A percentile compares a stretch with the other conserved stretches of the same genome.
These are phyloP conservation scores for Termitomyces titanicus DNA, from an alignment of 768 basidiomycete genomes.

Conservation along the genomic window DNA sequence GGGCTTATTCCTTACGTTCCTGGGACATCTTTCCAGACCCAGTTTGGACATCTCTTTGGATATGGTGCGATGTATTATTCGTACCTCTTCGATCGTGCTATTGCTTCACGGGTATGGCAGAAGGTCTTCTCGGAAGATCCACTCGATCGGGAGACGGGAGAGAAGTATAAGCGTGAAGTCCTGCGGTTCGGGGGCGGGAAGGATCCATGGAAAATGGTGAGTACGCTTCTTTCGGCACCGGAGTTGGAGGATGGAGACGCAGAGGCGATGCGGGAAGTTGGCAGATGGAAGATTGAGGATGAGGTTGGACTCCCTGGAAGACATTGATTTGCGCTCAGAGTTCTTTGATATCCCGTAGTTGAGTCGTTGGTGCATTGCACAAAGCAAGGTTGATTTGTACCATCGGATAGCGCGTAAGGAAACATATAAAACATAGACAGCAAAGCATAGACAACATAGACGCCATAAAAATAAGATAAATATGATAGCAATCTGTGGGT, in stretches of 20 bases:
- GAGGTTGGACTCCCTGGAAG: constrained; percentile 58
- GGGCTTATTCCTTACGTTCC: constrained; percentile 82
- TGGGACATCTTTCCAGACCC: constrained; percentile 91
- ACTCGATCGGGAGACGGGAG: constrained; percentile 69
- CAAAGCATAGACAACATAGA: not conserved
- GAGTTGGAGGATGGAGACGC: constrained; percentile 70
- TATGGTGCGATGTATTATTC: constrained; percentile 99
- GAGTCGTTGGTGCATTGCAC: too few species aligned
- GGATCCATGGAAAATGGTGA: constrained; percentile 94
- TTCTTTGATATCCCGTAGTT: too few species aligned
- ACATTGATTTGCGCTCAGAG: too few species aligned
- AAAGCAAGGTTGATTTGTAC: not conserved
- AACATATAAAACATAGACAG: not conserved
- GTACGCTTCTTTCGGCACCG: constrained; percentile 59
- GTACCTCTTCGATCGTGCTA: constrained; percentile 94
- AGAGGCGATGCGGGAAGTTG: constrained; percentile 86
- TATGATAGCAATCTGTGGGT: not conserved
- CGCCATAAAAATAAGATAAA: not conserved
- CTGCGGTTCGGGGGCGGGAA: constrained; percentile 82
- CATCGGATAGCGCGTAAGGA: not conserved
- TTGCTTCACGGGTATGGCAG: constrained; percentile 88
- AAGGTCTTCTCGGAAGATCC: constrained; percentile 70
- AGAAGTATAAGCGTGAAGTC: constrained; percentile 75
- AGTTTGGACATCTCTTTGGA: constrained; percentile 93
- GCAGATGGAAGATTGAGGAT: constrained; percentile 82